phyloP scores from a whole-genome alignment of 345 rosid genomes.

The Populus davidiana region DNA sequence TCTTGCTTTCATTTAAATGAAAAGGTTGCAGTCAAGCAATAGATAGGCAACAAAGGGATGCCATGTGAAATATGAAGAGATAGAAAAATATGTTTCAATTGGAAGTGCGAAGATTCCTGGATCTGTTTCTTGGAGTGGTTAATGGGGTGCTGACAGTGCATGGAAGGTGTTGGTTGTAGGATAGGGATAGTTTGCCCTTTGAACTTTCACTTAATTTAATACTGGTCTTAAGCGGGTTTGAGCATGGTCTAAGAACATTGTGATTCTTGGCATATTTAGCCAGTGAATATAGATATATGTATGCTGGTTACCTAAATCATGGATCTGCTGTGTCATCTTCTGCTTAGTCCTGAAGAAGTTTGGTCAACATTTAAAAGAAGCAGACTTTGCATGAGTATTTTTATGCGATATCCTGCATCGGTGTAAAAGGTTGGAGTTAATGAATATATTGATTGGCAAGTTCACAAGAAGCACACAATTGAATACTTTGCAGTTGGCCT shows the following conservation, averaged over 20 bases:
- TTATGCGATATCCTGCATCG: background rate
- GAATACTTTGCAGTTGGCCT: background rate
- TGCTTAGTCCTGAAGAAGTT: background rate
- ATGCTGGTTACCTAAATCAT: background rate
- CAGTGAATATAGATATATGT: background rate
- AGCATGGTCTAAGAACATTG: background rate
- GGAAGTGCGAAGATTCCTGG: background rate
- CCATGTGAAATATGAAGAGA: background rate
- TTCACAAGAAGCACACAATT: background rate
- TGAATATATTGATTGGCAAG: background rate
- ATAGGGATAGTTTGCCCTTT: background rate
- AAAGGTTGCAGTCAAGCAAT: background rate
- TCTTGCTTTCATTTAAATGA: background rate
- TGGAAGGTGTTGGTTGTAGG: background rate
- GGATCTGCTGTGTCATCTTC: background rate
- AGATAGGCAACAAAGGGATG: background rate
- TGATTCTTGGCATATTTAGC: background rate
- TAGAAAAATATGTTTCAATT: background rate
- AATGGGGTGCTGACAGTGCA: background rate
- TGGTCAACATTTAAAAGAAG: background rate
- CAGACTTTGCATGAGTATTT: background rate
- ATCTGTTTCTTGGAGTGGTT: background rate
- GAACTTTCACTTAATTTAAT: background rate
- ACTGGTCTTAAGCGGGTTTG: background rate
- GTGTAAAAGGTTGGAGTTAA: background rate